A percentile compares a stretch with the other conserved stretches of the same genome.
phyloP scores from a whole-genome alignment of 768 basidiomycete species.

The Boletellus sp. region DNA sequence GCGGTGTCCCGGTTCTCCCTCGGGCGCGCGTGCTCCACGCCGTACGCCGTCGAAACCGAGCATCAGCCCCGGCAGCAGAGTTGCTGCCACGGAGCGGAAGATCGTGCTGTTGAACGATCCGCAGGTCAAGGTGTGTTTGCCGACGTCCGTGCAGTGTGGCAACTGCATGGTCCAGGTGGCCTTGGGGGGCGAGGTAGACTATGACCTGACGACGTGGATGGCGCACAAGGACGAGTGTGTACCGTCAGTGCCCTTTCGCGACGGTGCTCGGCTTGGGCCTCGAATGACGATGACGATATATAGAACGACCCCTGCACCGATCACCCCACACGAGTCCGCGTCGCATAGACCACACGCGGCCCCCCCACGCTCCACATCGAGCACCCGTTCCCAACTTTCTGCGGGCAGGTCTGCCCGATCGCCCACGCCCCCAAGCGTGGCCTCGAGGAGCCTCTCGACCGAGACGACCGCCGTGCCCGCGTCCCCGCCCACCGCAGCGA shows the following conservation, averaged over 20 bases:
- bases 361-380: conserved; percentile 19
- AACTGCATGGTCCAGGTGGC: conserved; percentile 45
- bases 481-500: conserved; percentile 8
- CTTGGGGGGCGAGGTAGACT: conserved; percentile 51
- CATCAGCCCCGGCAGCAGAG: conserved; percentile 52
- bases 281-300: conserved; percentile 2
- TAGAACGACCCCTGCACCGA: conserved; percentile 19
- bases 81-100: conserved; percentile 61
- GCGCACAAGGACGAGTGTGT: conserved; percentile 56
- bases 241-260: conserved; percentile 26
- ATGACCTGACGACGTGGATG: conserved; percentile 58
- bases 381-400: conserved; percentile 14
- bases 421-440: conserved; percentile 9
- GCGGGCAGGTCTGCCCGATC: conserved; percentile 11
- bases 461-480: conserved; percentile 39
- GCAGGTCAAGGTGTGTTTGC: conserved; percentile 49
- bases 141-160: conserved; percentile 47
- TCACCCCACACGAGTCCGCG: conserved; percentile 16
- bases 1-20: conserved; percentile 45
- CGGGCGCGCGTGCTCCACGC: conserved; percentile 15
- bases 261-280: neutral
- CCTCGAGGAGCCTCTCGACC: conserved; percentile 29
- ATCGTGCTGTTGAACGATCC: conserved; percentile 61
- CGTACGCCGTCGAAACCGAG: conserved; percentile 14
- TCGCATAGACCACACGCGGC: conserved; percentile 14